Base-by-base conservation (phyloP, 192 early-diverging fungal species). In the Coemansia aciculifera region DNA sequence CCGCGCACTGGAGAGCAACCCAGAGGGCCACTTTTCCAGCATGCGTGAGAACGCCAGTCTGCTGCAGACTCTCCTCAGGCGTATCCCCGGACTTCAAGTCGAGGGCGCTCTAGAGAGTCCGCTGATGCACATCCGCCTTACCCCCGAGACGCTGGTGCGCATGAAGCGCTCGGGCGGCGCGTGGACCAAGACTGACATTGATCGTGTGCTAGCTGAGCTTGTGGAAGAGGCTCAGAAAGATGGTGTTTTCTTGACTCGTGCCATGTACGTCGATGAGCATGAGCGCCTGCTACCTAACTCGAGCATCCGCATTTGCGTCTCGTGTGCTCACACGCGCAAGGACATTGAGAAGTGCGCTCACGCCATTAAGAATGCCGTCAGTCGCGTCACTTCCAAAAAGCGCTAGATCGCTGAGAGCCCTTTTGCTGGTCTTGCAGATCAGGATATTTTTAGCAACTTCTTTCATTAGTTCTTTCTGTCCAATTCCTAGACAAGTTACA, bases 181-280 rank as follows among this genome's bases (percentile, higher is more conserved):
- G 6, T 83, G 80, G 84, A 79, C 74, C 56, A 78, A 78, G 43
- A 73, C 72, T 3, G 84, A 83, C 44, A 73, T 80, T 38, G 81
- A 83, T 32, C 71, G 75, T 10, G 73, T 93, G 19, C 85, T 96
- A 34, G 93, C 93, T 72, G 90, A 92, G 54, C 75, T 95, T 63
- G 90, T 94, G 27, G 93, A 95, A 40, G 87, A 91, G 71, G 85
- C 87, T 15, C 83, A 85, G n/a, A 87, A 89, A 64, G 89, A 97
- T 43, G 93, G 94, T 17, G 81, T 99, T 13, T 66, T 99, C 68
- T 78, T 99, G 6, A 93, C 90, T 0, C 84, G 93, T 24, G 94
- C 95, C 15, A 95, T 92, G 81, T 95, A 95, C 73, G 90, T 94
- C 2, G 74, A 86, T 32, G 85, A 80, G 38, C 97, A 98, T 68